Evolutionary conservation across 768 basidiomycete species (phyloP), one percentile per base, ranked within the genome.

Genomic region (Glaciozyma antarctica): DNA sequence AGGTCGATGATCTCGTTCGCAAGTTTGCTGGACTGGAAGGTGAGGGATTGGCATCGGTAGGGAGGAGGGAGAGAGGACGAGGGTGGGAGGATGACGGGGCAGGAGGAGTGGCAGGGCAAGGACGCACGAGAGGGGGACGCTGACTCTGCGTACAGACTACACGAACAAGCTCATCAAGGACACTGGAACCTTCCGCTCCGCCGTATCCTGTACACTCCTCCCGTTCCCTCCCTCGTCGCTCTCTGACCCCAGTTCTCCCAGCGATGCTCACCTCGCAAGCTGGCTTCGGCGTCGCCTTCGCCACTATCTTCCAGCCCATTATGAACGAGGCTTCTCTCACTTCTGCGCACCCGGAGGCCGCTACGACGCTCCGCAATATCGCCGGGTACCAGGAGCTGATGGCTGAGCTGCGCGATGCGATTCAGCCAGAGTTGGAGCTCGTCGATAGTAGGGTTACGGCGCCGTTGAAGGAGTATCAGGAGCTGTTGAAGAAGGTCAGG

Each of bases 101-200:
- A 15, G 38, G 38, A 41, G 38, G 38, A 5, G 38, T 15, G 38
- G 38, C 10, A 41, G 38, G 38, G 38, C 38, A 41, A 15, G 38
- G 13, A 32, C 32, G 38, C 38, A 41, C 12, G 13, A 13, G 38
- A 10, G 13, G 38, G n/a, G 12, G 38, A 41, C 38, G 38, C 38
- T 65, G 88, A 85, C 71, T 82, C 85, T 81, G 16, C 74, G 81
- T 70, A 91, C 98, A 77, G 77, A 82, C 58, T 85, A 88, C 30
- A 83, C 87, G 0, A 92, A 93, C 75, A 92, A 91, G 79, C 79
- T 98, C 63, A 77, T 92, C 72, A 97, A 98, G 79, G 93, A 99
- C 74, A 85, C 88, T 41, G 89, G 87, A 73, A 81, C 84, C 8
- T 98, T 91, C 78, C 83, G 83, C 21, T 91, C 97, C 49, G 83